Evolutionary conservation across 768 basidiomycete species (phyloP).

Genomic region (Calvatia gigantea): DNA sequence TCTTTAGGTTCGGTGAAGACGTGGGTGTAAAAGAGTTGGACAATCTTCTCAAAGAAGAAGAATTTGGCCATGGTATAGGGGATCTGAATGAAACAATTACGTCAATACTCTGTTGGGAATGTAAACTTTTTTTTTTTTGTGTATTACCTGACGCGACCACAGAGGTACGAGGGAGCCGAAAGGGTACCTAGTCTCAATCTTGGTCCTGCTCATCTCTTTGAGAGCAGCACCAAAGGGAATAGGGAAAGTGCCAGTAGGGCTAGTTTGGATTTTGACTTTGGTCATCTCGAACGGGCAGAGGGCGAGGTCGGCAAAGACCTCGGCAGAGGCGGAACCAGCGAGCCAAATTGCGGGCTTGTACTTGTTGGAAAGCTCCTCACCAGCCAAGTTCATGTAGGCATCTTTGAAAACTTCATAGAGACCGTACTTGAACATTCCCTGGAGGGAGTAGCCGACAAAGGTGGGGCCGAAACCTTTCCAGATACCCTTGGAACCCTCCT

Average conservation of each 20-base stretch:
- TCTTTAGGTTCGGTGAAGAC: slow-evolving; percentile 81
- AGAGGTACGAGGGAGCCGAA: slow-evolving; percentile 84
- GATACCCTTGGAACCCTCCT: slow-evolving; percentile 83
- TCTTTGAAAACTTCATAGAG: slow-evolving; percentile 98
- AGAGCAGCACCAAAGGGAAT: slow-evolving; percentile 69
- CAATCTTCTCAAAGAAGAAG: slow-evolving; percentile 92
- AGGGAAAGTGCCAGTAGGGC: slow-evolving; percentile 73
- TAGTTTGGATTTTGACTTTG: slow-evolving; percentile 89
- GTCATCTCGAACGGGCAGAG: slow-evolving; percentile 95
- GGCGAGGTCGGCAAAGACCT: slow-evolving; percentile 94
- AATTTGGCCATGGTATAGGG: slow-evolving; percentile 99
- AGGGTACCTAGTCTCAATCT: slow-evolving; percentile 73
- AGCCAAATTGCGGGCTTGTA: slow-evolving; percentile 94
- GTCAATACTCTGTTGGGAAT: not conserved
- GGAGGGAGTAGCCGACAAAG: slow-evolving; percentile 88
- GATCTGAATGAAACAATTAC: slow-evolving; percentile 46
- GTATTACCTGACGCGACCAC: slow-evolving; percentile 77
- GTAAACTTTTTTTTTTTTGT: slow-evolving; percentile 19
- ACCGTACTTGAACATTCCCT: slow-evolving; percentile 99
- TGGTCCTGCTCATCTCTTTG: slow-evolving; percentile 63
- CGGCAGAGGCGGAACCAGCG: slow-evolving; percentile 89
- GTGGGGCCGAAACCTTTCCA: slow-evolving; percentile 96
- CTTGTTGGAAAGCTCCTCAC: slow-evolving; percentile 73
- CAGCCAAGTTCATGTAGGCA: slow-evolving; percentile 82
- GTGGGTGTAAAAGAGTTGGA: slow-evolving; percentile 82